Evolutionary conservation across 1,284 basidiomycete genomes (phyloP).

Genomic region (Apiotrichum gracile): DNA sequence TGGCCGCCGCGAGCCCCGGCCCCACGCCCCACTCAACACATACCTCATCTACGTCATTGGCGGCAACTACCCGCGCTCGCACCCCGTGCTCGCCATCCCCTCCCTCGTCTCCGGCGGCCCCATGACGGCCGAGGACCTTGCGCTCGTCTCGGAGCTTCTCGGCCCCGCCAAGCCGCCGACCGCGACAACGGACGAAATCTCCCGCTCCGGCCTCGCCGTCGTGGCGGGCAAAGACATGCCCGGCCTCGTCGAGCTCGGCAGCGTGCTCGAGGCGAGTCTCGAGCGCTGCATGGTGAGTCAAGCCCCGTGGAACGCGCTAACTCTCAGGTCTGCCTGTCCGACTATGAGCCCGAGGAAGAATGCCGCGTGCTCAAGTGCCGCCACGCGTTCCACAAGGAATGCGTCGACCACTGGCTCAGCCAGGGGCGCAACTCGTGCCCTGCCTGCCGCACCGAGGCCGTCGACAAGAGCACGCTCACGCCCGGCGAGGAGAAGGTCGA

Average conservation of each 20-base stretch:
- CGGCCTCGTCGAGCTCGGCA: slow-evolving; percentile 56
- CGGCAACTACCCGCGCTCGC: slow-evolving; percentile 74
- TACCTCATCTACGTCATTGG: slow-evolving; percentile 54
- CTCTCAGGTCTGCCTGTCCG: slow-evolving; percentile 74
- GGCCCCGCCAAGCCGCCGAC: slow-evolving; percentile 56
- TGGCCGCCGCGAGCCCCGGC: slow-evolving; percentile 5
- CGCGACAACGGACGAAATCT: slow-evolving; percentile 72
- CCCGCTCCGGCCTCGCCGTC: slow-evolving; percentile 66
- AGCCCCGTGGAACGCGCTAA: not conserved
- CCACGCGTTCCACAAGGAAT: slow-evolving; percentile 76
- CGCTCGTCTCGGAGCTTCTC: slow-evolving; percentile 57
- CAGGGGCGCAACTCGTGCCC: slow-evolving; percentile 82
- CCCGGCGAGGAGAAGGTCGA: not conserved
- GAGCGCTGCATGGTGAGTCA: slow-evolving; percentile 59
- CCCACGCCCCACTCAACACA: slow-evolving; percentile 28
- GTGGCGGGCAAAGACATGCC: slow-evolving; percentile 57
- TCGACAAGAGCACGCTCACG: not conserved
- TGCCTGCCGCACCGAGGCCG: slow-evolving; percentile 55
- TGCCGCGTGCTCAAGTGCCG: slow-evolving; percentile 71
- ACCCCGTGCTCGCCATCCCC: slow-evolving; percentile 71
- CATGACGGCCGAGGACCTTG: slow-evolving; percentile 58
- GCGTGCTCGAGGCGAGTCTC: slow-evolving; percentile 65
- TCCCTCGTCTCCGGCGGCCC: slow-evolving; percentile 57
- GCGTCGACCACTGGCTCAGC: slow-evolving; percentile 79
- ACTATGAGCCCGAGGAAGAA: slow-evolving; percentile 67